Conservation (phyloP, 192 early-diverging fungal species). For the Coemansia sp. region DNA sequence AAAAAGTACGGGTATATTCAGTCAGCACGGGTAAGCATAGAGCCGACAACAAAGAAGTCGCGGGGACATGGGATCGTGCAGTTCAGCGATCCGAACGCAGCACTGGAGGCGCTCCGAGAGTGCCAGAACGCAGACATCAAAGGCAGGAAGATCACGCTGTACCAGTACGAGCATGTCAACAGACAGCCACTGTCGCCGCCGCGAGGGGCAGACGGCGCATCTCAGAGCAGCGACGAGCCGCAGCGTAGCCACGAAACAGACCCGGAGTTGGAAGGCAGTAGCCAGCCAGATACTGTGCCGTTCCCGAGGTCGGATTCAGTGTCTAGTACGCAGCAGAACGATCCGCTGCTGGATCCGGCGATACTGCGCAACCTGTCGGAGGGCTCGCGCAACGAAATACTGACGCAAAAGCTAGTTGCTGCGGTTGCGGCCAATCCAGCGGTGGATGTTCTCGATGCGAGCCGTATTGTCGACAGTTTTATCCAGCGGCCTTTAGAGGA, state of each 20-base stretch:
- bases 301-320: slow-evolving; percentile 27
- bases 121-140: slow-evolving; percentile 56
- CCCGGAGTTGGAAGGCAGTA: not conserved
- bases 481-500: slow-evolving; percentile 37
- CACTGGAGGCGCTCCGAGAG: slow-evolving; percentile 45
- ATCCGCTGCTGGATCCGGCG: slow-evolving; percentile 39
- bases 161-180: slow-evolving; percentile 57
- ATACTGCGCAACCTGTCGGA: slow-evolving; percentile 42
- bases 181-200: slow-evolving; percentile 13
- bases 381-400: slow-evolving; percentile 43
- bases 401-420: slow-evolving; percentile 42
- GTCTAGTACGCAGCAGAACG: slow-evolving; percentile 16
- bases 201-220: not conserved
- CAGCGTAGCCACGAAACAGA: not conserved
- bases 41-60: slow-evolving; percentile 47
- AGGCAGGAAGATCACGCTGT: slow-evolving; percentile 55
- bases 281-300: slow-evolving; percentile 13
- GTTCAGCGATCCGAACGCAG: slow-evolving; percentile 52
- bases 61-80: slow-evolving; percentile 54
- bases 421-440: slow-evolving; percentile 43
- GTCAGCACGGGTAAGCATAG: slow-evolving; percentile 57
- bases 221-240: not conserved
- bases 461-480: slow-evolving; percentile 28
- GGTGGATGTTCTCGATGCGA: slow-evolving; percentile 37
- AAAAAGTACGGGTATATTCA: slow-evolving; percentile 60